Evolutionary conservation across 2,329 filamentous ascomycete species (phyloP).

Genomic region (Alternaria sp.): DNA sequence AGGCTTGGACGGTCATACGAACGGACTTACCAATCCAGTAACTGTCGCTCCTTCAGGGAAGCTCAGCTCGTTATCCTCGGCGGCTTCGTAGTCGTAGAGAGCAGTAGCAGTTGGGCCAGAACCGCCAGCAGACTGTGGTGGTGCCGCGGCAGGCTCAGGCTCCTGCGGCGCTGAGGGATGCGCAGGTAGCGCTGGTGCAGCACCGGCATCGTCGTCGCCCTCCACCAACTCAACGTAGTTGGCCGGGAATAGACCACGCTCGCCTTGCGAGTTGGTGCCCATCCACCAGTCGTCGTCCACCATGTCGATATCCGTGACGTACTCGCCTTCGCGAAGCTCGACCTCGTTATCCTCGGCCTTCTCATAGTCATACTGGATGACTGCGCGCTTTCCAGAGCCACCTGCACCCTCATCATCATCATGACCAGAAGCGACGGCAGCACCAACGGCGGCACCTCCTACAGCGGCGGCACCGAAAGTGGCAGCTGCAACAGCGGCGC

Average conservation of each 20-base stretch:
- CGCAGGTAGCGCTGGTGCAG: constrained; percentile 50
- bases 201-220: constrained; percentile 54
- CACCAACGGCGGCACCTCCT: constrained; percentile 55
- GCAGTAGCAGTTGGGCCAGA: constrained; percentile 78
- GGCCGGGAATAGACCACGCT: constrained; percentile 91
- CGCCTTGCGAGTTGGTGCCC: constrained; percentile 85
- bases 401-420: constrained; percentile 39
- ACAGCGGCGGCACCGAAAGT: constrained; percentile 55
- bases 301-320: constrained; percentile 92
- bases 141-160: constrained; percentile 41
- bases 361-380: constrained; percentile 94
- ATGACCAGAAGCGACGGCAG: constrained; percentile 50
- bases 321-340: constrained; percentile 86
- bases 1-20: background rate
- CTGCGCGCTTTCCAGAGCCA: constrained; percentile 71
- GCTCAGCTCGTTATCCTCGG: constrained; percentile 86
- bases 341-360: constrained; percentile 98
- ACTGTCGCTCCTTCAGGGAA: constrained; percentile 92
- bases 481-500: constrained; percentile 55
- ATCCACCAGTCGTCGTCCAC: constrained; percentile 99
- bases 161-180: constrained; percentile 54
- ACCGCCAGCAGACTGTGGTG: constrained; percentile 49
- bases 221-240: constrained; percentile 94
- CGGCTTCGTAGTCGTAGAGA: constrained; percentile 95
- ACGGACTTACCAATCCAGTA: constrained; percentile 72